Evolutionary conservation across 176 grass and related monocot genomes (phyloP).

Genomic region (Oryza nivara): DNA sequence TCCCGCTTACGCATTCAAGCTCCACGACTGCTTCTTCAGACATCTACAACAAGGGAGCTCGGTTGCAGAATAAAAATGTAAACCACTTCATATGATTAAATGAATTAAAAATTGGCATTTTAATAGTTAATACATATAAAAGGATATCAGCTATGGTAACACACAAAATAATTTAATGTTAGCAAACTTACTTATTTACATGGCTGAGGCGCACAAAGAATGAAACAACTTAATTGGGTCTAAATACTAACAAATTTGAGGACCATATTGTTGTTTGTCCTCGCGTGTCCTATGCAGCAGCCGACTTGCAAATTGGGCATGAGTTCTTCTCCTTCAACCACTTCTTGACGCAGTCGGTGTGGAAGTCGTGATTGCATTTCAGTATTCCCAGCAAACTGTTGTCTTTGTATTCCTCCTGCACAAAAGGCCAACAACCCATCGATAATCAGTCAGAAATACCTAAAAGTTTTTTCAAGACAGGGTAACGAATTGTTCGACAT

Average conservation of each 20-base stretch:
- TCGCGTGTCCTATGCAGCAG: conserved; percentile 50
- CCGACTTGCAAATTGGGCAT: conserved; percentile 88
- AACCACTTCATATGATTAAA: background rate
- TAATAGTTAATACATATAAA: conserved; percentile 27
- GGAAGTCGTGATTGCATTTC: conserved; percentile 80
- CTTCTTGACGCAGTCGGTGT: conserved; percentile 74
- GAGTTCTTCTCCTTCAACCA: conserved; percentile 84
- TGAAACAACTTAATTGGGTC: conserved; percentile 30
- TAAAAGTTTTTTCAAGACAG: background rate
- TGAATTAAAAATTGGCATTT: conserved; percentile 24
- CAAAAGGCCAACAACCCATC: conserved; percentile 11
- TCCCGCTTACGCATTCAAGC: background rate
- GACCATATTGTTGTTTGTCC: conserved; percentile 24
- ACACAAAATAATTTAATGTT: conserved; percentile 29
- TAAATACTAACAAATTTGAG: conserved; percentile 49
- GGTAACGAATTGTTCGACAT: background rate
- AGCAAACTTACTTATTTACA: conserved; percentile 53
- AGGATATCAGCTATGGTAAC: conserved; percentile 21
- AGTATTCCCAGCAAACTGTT: conserved; percentile 58
- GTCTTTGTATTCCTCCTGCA: conserved; percentile 79
- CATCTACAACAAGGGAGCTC: background rate
- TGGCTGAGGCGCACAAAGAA: conserved; percentile 36
- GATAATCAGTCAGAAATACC: conserved; percentile 4
- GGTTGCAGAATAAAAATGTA: background rate
- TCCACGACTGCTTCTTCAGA: background rate